Conservation (phyloP, 257 asterid genomes). For the Salvia rosmarinus region DNA sequence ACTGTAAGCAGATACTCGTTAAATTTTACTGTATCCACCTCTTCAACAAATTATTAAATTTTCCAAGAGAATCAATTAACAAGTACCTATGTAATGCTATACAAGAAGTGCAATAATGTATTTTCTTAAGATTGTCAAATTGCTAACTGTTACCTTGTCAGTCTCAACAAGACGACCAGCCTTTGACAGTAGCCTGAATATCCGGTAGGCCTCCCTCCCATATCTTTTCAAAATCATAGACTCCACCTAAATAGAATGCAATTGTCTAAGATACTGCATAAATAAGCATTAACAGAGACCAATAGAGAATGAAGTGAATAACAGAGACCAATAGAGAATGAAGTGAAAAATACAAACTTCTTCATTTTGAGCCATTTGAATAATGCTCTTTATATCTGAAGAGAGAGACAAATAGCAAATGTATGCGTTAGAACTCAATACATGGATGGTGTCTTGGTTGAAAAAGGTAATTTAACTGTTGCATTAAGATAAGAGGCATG, state of each 20-base stretch:
- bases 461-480: slow-evolving; percentile 12
- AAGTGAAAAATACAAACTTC: slow-evolving; percentile 64
- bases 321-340: no score
- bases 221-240: slow-evolving; percentile 75
- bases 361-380: slow-evolving; percentile 76
- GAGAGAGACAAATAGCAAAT: slow-evolving; percentile 30
- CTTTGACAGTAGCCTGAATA: slow-evolving; percentile 73
- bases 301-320: slow-evolving; percentile 19
- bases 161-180: slow-evolving; percentile 58
- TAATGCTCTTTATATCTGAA: slow-evolving; percentile 75
- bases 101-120: background rate
- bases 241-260: slow-evolving; percentile 66
- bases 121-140: background rate
- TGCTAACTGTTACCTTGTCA: slow-evolving; percentile 61
- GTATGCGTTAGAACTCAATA: slow-evolving; percentile 20
- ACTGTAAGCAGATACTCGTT: no score
- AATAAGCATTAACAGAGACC: slow-evolving; percentile 16
- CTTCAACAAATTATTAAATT: no score
- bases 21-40: no score
- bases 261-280: slow-evolving; percentile 28
- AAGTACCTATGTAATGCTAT: background rate
- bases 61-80: background rate
- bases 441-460: background rate
- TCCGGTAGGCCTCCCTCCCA: slow-evolving; percentile 83
- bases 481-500: slow-evolving; percentile 17